Conservation (phyloP, 179 eudicot species). For the Spinacia oleracea region DNA sequence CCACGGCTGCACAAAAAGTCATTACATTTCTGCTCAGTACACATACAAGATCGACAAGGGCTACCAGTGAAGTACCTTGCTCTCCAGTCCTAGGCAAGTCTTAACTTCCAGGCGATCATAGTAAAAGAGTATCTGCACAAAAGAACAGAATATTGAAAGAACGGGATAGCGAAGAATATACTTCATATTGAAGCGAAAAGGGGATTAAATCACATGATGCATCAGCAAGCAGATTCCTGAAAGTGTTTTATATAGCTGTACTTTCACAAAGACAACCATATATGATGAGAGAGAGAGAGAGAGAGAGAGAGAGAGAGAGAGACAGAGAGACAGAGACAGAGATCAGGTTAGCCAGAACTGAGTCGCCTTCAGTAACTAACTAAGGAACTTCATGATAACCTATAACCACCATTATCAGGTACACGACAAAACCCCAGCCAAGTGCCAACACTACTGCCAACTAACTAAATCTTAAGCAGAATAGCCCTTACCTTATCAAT, state of each 20-base stretch:
- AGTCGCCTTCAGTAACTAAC: not conserved
- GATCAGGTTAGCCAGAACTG: not conserved
- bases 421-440: not conserved
- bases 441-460: not conserved
- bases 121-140: slow-evolving; percentile 61
- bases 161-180: not conserved
- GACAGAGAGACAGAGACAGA: too few species aligned
- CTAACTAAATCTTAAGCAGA: not conserved
- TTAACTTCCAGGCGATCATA: slow-evolving; percentile 50
- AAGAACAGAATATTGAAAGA: slow-evolving; percentile 5
- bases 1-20: slow-evolving; percentile 1
- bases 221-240: slow-evolving; percentile 5
- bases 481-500: slow-evolving; percentile 58
- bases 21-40: not conserved
- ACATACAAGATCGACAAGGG: slow-evolving; percentile 8
- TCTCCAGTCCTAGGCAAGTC: slow-evolving; percentile 33
- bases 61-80: slow-evolving; percentile 35
- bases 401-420: not conserved
- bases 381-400: not conserved
- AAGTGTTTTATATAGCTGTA: not conserved
- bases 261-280: slow-evolving; percentile 8
- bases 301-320: too few species aligned
- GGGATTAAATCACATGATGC: not conserved
- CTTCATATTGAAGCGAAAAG: not conserved
- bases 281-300: not conserved